Evolutionary conservation across 1,284 basidiomycete genomes (phyloP), one percentile per base, ranked within the genome.

Genomic region (Apiotrichum montevideense): DNA sequence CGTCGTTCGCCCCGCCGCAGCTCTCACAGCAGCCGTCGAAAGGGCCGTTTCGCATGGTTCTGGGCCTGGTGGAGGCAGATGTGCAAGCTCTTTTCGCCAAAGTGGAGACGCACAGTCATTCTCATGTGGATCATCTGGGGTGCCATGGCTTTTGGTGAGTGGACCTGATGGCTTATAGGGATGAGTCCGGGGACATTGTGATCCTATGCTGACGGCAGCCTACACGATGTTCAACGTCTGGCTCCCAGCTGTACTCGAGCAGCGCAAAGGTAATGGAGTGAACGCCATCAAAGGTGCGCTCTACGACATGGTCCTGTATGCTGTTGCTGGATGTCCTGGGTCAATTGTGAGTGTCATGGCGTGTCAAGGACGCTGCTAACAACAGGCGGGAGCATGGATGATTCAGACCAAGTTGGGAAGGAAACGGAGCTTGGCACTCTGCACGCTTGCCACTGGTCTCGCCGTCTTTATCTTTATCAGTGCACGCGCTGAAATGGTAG

Each of bases 221-320:
- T 93, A 85, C 69, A 97, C 90, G 6, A 95, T 95, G 85, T 98
- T 98, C 79, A 98, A 98, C 69, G 92, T 96, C 11, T 98, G 87
- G 74, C 81, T 97, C 21, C 95, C 95, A 0, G 92, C 92, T 67
- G 81, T 95, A 13, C 79, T 98, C 35, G 93, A 76, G 15, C 68
- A 67, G 35, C 68, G 69, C 0, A 70, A 68, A 10, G 69, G 66
- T 2, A 66, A 66, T 34, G 71, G 73, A 1, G 74, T 80, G 21
- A 82, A 83, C 64, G 77, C 81, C 1, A 76, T 92, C 14, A 80
- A 84, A 60, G 81, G 84, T 49, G 88, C 83, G 45, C 69, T 94
- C 50, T 86, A 84, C 84, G 88, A 92, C 47, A 72, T 68, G 65
- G 86, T 94, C 9, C 83, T 89, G 51, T 86, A 75, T 56, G 70